Conservation (phyloP, 345 rosid genomes). For the Salix exigua region DNA sequence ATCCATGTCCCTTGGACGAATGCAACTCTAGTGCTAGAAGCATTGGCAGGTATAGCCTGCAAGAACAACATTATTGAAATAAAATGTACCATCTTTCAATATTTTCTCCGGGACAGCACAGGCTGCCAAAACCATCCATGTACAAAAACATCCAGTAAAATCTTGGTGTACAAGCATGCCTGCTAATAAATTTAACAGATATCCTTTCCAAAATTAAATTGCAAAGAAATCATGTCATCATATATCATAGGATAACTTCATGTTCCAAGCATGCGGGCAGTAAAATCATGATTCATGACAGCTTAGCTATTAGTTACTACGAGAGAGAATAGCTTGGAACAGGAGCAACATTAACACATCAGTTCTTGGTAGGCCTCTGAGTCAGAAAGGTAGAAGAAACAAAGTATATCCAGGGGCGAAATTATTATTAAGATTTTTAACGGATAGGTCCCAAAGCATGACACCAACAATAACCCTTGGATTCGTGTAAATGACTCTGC, state of each 20-base stretch:
- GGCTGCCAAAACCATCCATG: not conserved
- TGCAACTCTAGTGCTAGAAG: conserved; percentile 72
- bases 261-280: not conserved
- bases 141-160: not conserved
- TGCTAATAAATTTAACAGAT: not conserved
- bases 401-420: not conserved
- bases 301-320: not conserved
- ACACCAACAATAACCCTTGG: conserved; percentile 56
- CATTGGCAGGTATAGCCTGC: conserved; percentile 97
- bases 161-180: not conserved
- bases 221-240: not conserved
- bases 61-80: conserved; percentile 15
- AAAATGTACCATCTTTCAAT: not conserved
- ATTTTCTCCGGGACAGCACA: not conserved
- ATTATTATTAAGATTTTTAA: not conserved
- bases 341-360: not conserved
- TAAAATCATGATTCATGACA: not conserved
- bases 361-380: not conserved
- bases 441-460: conserved; percentile 25
- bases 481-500: conserved; percentile 69
- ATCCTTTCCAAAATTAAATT: not conserved
- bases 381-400: not conserved
- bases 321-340: not conserved
- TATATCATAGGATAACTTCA: not conserved
- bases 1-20: conserved; percentile 76